Evolutionary conservation across 345 rosid genomes (phyloP), one percentile per base, ranked within the genome.

Genomic region (Lepidium didymum): DNA sequence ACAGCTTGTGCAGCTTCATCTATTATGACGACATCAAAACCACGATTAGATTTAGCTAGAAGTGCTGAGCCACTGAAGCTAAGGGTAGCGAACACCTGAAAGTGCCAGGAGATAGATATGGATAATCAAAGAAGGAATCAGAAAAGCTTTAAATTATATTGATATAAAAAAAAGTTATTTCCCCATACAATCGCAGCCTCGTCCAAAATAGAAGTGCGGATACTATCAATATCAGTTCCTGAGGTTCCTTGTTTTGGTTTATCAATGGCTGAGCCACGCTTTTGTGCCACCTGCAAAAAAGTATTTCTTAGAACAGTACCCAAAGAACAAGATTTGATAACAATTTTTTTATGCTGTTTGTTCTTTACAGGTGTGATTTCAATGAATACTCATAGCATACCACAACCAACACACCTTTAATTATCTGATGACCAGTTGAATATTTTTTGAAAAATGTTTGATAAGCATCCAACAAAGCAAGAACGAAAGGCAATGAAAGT

Each of bases 1-100:
- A 91, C 99, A 75, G 99, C 99, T 82, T 91, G 97, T 67, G 99
- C 99, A 69, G 99, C 99, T 83, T 94, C 99, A 73, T 94, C 99
- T 31, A 94, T 86, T 57, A 94, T 91, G 67, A 91, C 99, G 29
- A 94, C 90, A 89, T 94, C 99, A 56, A 91, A 94, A 78, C 87
- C 82, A 56, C 83, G 88, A 57, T 43, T 87, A 61, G 78, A 63
- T 78, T 86, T 91, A 57, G 86, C 72, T 60, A 94, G 85, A 67
- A 89, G 75, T 52, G 85, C 64, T 0, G 97, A 89, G 58, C 97
- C 97, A 62, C 97, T 94, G 83, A 94, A 91, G 80, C 99, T 91
- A 66, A 94, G 97, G 52, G 97, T 94, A 67, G 93, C 82, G 60
- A 85, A 94, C 35, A 94, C 97, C 97, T 91, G 81, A 67, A 75